Base-by-base conservation (phyloP, 1,284 basidiomycete species). In the Tylopilus sp. region DNA sequence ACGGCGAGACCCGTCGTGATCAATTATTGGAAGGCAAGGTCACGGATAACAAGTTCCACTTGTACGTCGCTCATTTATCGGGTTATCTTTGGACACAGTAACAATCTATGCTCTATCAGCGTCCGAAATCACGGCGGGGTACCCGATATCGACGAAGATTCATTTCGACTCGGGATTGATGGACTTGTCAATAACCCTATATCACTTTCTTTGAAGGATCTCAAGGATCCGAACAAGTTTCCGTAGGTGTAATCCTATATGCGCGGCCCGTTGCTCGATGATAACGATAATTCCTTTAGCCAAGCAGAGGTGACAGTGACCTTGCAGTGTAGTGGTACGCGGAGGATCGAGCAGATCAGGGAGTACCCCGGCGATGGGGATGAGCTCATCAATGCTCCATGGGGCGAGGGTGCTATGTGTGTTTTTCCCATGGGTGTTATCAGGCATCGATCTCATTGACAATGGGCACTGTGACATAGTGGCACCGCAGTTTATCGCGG, bases 301-400 rank as follows among this genome's bases (percentile, higher is more conserved):
- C 86, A 87, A 73, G 66, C 69, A 12, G 83, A 86, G 69, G 79
- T 87, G 7, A 87, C 86, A 0, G 82, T 87, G 33, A 87, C 86
- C 16, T 70, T 88, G 18, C 87, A 87, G 69, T 88, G 87, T 72
- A 86, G 84, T 57, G 86, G 86, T 22, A 87, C 85, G 1, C 79
- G 87, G 26, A 83, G 85, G 33, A 81, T 87, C 12, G 86, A 87
- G 63, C 87, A 88, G 69, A 87, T 87, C 57, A 72, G 76, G 33
- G 77, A 85, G 65, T 87, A 87, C 67, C 87, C 86, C 8, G 87
- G 86, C n/a, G 86, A 88, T 44, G 87, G 86, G 26, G 87, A 88
- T 66, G 87, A 88, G 67, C 75, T 88, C 53, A 84, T 87, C 68
- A 85, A 87, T 65, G 84, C 85, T n/a, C 85, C 84, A 26, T 87